These are phyloP conservation scores for Neocucurbitaria cava DNA, from an alignment of 2,329 filamentous ascomycete species.

Conservation along the genomic window DNA sequence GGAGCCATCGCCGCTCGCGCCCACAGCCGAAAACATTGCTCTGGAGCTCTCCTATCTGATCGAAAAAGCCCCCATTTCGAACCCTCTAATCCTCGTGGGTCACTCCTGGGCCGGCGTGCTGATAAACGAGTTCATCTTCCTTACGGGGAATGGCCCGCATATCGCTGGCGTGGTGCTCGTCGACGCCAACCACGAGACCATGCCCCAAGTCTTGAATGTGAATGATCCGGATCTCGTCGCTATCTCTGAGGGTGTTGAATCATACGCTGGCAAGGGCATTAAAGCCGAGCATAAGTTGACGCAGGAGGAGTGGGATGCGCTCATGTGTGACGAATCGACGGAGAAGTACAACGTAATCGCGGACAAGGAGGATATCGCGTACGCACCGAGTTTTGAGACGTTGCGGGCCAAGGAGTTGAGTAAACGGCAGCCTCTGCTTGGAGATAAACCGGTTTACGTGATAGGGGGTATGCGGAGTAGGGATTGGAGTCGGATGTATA, in stretches of 20 bases:
- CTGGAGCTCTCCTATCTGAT: slow-evolving; percentile 18
- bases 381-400: slow-evolving; percentile 33
- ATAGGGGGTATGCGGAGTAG: slow-evolving; percentile 31
- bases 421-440: slow-evolving; percentile 19
- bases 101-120: slow-evolving; percentile 31
- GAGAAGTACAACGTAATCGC: slow-evolving; percentile 16
- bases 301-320: slow-evolving; percentile 23
- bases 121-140: slow-evolving; percentile 17
- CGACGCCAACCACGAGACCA: slow-evolving; percentile 25
- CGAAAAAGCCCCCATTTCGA: slow-evolving; percentile 19
- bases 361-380: slow-evolving; percentile 19
- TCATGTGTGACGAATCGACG: slow-evolving; percentile 16
- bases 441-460: slow-evolving; percentile 29
- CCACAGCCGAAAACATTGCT: slow-evolving; percentile 23
- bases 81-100: slow-evolving; percentile 25
- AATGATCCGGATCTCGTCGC: slow-evolving; percentile 15
- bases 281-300: slow-evolving; percentile 23
- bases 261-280: slow-evolving; percentile 13
- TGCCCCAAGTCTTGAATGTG: slow-evolving; percentile 16
- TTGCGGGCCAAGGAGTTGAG: slow-evolving; percentile 34
- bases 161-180: slow-evolving; percentile 27
- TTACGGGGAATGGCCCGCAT: slow-evolving; percentile 15
- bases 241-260: slow-evolving; percentile 12
- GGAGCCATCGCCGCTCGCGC: slow-evolving; percentile 19
- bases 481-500: slow-evolving; percentile 36